Evolutionary conservation across 169 alveolate genomes (phyloP), one percentile per base, ranked within the genome.

Genomic region (Eimeria praecox): DNA sequence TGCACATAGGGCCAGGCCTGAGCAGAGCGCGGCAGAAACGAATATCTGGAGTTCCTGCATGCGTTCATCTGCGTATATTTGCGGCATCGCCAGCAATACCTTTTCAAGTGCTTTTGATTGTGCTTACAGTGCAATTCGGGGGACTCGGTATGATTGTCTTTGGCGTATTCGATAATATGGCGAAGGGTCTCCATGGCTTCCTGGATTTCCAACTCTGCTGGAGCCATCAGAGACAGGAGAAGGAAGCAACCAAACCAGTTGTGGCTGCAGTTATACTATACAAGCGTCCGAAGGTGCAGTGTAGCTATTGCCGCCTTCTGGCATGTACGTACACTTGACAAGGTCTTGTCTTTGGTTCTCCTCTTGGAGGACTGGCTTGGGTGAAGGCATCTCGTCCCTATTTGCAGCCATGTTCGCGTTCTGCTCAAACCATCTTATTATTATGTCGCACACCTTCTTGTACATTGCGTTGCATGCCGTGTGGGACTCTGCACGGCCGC

Each of bases 121-220:
- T 6, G 66, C 75, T 3, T 49, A 83, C 91, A 27, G 75, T 83
- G 73, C 24, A 83, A 33, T 22, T 33, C 59, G 14, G 91, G 3
- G 35, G 46, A 30, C 30, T 46, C 35, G 3, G 44, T 14, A 30
- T 14, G 75, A 16, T n/a, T 40, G 69, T 8, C 0, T 24, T 40
- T 30, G 22, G 91, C 22, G 91, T 83, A 52, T 9, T 83, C 73
- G 24, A 83, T 66, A 14, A 83, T 40, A 38, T 49, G 83, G 18
- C 90, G 95, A 78, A 77, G 62, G 38, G 46, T 91, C 56, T 77
- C 91, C n/a, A 59, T 77, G 44, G 90, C 95, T 77, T 91, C 95
- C 14, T 77, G 91, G 40, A 91, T 40, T 33, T 91, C 95, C 16
- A 91, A 16, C 14, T 77, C 91, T 10, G 75, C 95, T 91, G 91